A percentile compares a stretch with the other conserved stretches of the same genome.
phyloP scores from a whole-genome alignment of 2,329 filamentous ascomycete genomes.

The Fusarium coffeatum region DNA sequence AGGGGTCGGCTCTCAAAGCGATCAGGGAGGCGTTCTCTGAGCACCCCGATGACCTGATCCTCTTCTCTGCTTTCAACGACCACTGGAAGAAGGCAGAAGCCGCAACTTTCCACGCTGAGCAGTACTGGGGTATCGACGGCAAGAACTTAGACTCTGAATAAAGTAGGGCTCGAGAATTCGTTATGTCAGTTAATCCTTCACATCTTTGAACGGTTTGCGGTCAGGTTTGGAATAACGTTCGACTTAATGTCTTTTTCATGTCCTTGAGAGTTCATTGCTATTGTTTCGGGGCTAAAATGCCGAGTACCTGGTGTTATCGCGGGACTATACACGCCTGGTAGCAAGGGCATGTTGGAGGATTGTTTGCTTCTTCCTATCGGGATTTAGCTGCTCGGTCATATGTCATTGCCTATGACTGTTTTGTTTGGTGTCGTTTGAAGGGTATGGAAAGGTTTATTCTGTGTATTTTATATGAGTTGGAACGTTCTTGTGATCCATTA shows the following conservation, averaged over 20 bases:
- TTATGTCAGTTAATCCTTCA: conserved; percentile 15
- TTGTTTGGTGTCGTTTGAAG: neutral
- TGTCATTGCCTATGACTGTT: neutral
- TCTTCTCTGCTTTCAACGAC: conserved; percentile 86
- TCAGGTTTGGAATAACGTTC: neutral
- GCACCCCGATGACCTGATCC: conserved; percentile 66
- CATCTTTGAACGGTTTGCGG: conserved; percentile 13
- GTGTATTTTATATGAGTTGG: conserved; percentile 18
- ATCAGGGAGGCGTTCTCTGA: conserved; percentile 69
- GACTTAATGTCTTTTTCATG: conserved; percentile 8
- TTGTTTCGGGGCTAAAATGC: neutral
- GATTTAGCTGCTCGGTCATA: neutral
- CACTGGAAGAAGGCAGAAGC: conserved; percentile 77
- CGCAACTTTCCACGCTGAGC: conserved; percentile 76
- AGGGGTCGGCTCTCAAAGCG: conserved; percentile 72
- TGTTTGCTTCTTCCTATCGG: conserved; percentile 2
- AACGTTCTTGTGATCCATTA: neutral
- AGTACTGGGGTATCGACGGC: conserved; percentile 75
- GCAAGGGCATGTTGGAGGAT: conserved; percentile 1
- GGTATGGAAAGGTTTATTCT: conserved; percentile 11
- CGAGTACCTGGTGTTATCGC: conserved; percentile 1
- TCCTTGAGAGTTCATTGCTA: neutral
- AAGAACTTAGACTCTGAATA: conserved; percentile 31
- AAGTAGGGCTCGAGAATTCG: conserved; percentile 12
- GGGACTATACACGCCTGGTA: conserved; percentile 13